Evolutionary conservation across 1,284 basidiomycete genomes (phyloP), one percentile per base, ranked within the genome.

Genomic region (Microbotryomycetes sp.): DNA sequence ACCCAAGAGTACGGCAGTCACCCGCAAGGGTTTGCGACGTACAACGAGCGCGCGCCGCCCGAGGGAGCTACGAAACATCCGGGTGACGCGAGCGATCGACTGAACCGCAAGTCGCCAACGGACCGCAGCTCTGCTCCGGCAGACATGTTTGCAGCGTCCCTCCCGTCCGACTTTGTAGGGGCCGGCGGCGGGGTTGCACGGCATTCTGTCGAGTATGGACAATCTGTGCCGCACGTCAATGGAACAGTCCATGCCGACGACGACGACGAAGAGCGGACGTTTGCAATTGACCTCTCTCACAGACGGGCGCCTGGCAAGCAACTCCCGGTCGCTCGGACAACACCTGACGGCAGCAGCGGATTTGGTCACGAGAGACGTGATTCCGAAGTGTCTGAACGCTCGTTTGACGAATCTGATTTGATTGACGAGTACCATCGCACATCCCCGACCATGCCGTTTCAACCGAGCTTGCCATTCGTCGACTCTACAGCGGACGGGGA

Each of bases 1-100:
- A 88, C 92, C 73, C 86, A 91, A 70, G 90, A 93, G 57, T 66
- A 78, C 56, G 59, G 57, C 30, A 18, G 30, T n/a, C n/a, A n/a
- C n/a, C n/a, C n/a, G n/a, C n/a, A n/a, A n/a, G n/a, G n/a, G n/a
- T n/a, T n/a, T n/a, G n/a, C n/a, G n/a, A n/a, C n/a, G n/a, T n/a
- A n/a, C n/a, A n/a, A n/a, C n/a, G n/a, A n/a, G n/a, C n/a, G n/a
- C n/a, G n/a, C n/a, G n/a, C n/a, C n/a, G n/a, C n/a, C n/a, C n/a
- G n/a, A n/a, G n/a, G n/a, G n/a, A n/a, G n/a, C n/a, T n/a, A n/a
- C n/a, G n/a, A n/a, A n/a, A n/a, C n/a, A n/a, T n/a, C n/a, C n/a
- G n/a, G n/a, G n/a, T n/a, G n/a, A n/a, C n/a, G n/a, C n/a, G n/a
- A n/a, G n/a, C n/a, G n/a, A n/a, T n/a, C n/a, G n/a, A n/a, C n/a